phyloP scores from a whole-genome alignment of 306 rosid species.

The Cyamopsis tetragonoloba region DNA sequence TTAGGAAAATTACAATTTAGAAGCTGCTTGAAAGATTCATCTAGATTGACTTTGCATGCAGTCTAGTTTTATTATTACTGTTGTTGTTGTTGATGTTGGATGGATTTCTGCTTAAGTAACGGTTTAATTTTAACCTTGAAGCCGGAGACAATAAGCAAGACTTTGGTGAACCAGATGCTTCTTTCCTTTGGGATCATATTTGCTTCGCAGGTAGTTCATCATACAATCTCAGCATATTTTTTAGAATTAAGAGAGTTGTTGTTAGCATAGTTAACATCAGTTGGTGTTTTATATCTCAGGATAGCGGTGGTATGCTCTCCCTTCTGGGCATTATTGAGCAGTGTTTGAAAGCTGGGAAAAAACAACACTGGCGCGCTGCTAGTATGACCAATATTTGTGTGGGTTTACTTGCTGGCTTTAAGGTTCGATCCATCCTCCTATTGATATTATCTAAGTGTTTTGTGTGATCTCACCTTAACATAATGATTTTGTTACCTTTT shows the following conservation, averaged over 20 bases:
- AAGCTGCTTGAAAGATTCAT: no score
- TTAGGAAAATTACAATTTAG: slow-evolving; percentile 4
- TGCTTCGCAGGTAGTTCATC: slow-evolving; percentile 82
- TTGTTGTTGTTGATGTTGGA: background rate
- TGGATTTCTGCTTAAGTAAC: slow-evolving; percentile 33
- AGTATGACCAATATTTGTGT: slow-evolving; percentile 89
- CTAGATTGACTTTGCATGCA: background rate
- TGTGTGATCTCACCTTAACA: slow-evolving; percentile 21
- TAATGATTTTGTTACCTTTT: slow-evolving; percentile 26
- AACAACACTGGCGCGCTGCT: slow-evolving; percentile 79
- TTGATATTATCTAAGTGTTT: background rate
- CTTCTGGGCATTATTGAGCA: slow-evolving; percentile 86
- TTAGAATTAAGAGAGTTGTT: slow-evolving; percentile 12
- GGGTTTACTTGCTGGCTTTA: slow-evolving; percentile 88
- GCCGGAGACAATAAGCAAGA: slow-evolving; percentile 96
- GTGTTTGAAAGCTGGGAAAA: slow-evolving; percentile 91
- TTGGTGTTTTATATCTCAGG: slow-evolving; percentile 49
- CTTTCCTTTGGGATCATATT: slow-evolving; percentile 79
- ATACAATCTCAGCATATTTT: slow-evolving; percentile 11
- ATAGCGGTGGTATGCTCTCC: slow-evolving; percentile 78
- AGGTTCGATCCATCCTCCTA: slow-evolving; percentile 52
- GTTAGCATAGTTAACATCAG: slow-evolving; percentile 30
- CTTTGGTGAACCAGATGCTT: slow-evolving; percentile 97
- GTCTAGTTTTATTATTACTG: slow-evolving; percentile 1
- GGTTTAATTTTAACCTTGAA: slow-evolving; percentile 49